Percentiles rank a stretch among this genome's conserved stretches.
Evolutionary conservation across 139 green algal genomes (phyloP).

Genomic region (Tetraselmis striata): DNA sequence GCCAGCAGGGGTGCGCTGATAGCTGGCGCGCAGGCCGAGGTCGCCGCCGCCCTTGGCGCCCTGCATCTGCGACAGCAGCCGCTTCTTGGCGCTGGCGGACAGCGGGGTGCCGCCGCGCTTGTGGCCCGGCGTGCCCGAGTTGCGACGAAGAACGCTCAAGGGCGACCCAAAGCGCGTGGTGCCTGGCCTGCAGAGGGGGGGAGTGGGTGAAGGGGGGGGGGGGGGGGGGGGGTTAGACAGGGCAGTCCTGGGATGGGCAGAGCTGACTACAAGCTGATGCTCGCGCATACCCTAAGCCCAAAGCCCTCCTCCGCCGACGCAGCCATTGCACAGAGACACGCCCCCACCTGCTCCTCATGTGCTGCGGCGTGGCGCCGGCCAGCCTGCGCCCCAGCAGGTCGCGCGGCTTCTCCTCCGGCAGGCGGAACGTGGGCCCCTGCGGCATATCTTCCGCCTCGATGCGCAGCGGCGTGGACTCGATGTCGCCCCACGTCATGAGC

Average conservation of each 20-base stretch:
- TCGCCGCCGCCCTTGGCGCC: not conserved
- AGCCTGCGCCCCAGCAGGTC: not conserved
- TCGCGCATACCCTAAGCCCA: too few species aligned
- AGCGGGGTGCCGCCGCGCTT: not conserved
- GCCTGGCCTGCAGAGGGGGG: not conserved
- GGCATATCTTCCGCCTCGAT: conserved; percentile 32
- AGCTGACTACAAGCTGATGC: too few species aligned
- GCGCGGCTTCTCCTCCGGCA: not conserved
- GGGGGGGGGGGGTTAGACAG: too few species aligned
- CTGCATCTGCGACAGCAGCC: not conserved
- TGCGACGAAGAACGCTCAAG: not conserved
- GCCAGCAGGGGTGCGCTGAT: not conserved
- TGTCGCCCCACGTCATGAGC: conserved; percentile 84
- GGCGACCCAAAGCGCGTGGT: not conserved
- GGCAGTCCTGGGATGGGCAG: too few species aligned
- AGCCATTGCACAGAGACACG: not conserved
- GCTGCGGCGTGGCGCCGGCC: not conserved
- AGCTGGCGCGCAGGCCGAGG: not conserved
- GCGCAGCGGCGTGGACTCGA: conserved; percentile 68
- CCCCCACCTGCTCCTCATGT: not conserved
- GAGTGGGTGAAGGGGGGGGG: too few species aligned
- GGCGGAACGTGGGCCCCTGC: not conserved
- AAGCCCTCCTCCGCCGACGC: not conserved
- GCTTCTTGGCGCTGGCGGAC: not conserved
- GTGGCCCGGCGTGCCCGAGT: not conserved